Base-by-base conservation (phyloP, 2,329 filamentous ascomycete species). In the Sporothrix brasiliensis region DNA sequence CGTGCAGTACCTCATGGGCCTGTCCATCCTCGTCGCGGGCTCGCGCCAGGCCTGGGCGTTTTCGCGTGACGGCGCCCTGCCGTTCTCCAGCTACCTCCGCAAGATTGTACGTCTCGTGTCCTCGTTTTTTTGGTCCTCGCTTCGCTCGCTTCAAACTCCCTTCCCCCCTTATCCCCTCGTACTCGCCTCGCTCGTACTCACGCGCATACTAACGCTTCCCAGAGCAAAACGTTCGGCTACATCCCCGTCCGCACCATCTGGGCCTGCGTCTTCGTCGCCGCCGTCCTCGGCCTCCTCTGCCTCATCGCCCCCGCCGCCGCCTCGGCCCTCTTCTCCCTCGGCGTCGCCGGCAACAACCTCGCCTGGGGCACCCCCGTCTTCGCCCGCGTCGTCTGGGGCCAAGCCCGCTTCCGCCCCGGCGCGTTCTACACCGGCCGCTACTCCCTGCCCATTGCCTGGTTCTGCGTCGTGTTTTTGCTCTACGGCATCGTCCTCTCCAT, bases 31-130 rank as follows among this genome's bases (percentile, higher is more conserved):
- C 2, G 84, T 88, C 3, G 87, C 87, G 1, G 85, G 84, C 4
- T 87, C 85, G 6, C 83, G 88, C 6, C 87, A 89, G 77, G 83
- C 81, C 41, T 90, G 87, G 87, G 87, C 87, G 0, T 89, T 89
- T 76, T 86, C 85, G 10, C 83, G 87, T 30, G 87, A 89, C 74
- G 86, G 86, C 1, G 87, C 87, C 1, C 80, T 89, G 1, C 87
- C 87, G 0, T 88, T 89, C 76, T 87, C 85, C 1, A 77, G 72
- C 5, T 88, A 86, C 77, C 86, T 89, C 77, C 81, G 86, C 44
- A 81, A 82, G 7, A 85, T 89, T 75, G 75, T 77, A 70, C 71
- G 75, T 72, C 21, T 5, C 30, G 16, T 44, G 34, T 49, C 24
- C 21, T 41, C 27, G 11, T 24, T 19, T n/a, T 61, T 16, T 27